Percentiles rank a stretch among this genome's conserved stretches.
Evolutionary conservation across 2,329 filamentous ascomycete genomes (phyloP).

Genomic region (Pseudogymnoascus sp.): DNA sequence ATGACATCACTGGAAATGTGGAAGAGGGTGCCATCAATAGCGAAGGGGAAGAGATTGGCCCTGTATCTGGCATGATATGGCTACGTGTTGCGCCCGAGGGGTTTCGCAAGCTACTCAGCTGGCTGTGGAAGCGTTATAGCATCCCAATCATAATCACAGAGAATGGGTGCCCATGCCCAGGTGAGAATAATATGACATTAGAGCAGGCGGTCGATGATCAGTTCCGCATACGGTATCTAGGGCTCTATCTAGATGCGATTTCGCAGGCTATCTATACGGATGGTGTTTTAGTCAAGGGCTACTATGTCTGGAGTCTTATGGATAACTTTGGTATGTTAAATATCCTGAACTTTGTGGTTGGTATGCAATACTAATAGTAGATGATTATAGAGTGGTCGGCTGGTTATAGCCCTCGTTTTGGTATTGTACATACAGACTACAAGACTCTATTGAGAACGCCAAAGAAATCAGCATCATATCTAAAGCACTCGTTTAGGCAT

Average conservation of each 20-base stretch:
- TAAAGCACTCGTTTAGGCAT: constrained; percentile 17
- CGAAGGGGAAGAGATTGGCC: constrained; percentile 19
- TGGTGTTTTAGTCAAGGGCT: constrained; percentile 24
- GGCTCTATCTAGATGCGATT: constrained; percentile 33
- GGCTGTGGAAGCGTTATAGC: constrained; percentile 22
- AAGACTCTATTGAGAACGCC: constrained; percentile 24
- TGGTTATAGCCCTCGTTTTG: constrained; percentile 25
- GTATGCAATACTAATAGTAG: constrained; percentile 2
- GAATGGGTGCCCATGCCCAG: constrained; percentile 30
- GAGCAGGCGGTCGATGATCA: constrained; percentile 32
- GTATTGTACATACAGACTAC: constrained; percentile 25
- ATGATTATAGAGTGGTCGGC: constrained; percentile 23
- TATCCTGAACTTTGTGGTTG: background rate
- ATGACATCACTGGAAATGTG: constrained; percentile 23
- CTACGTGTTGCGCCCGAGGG: constrained; percentile 15
- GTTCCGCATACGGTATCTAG: constrained; percentile 33
- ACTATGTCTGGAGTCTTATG: constrained; percentile 31
- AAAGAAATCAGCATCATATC: constrained; percentile 23
- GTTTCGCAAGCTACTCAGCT: constrained; percentile 23
- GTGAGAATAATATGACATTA: constrained; percentile 28
- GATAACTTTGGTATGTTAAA: constrained; percentile 28
- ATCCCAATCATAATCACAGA: constrained; percentile 25
- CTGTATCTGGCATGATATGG: constrained; percentile 17
- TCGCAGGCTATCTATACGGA: constrained; percentile 24
- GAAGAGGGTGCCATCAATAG: constrained; percentile 21